Evolutionary conservation across 2,329 filamentous ascomycete species (phyloP).

Genomic region (Camptophora hylomeconis): DNA sequence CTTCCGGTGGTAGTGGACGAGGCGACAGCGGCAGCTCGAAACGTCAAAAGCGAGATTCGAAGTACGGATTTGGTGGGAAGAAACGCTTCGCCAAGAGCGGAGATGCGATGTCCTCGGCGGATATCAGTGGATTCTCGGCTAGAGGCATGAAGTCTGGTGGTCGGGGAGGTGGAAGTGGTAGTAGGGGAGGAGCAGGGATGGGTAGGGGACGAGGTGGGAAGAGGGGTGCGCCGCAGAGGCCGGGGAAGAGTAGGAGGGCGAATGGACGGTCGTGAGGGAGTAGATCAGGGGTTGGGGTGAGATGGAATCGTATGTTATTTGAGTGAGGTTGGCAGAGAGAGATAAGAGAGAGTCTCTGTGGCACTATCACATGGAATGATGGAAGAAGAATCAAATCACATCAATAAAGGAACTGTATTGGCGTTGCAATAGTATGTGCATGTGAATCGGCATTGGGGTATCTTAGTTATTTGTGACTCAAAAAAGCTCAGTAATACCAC

Average conservation of each 20-base stretch:
- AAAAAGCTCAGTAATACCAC: no score
- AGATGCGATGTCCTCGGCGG: slow-evolving; percentile 69
- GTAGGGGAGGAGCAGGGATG: no score
- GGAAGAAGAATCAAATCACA: no score
- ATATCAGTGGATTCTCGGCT: slow-evolving; percentile 65
- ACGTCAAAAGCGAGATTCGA: slow-evolving; percentile 85
- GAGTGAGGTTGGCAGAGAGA: no score
- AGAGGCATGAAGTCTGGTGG: slow-evolving; percentile 88
- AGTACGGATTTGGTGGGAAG: slow-evolving; percentile 93
- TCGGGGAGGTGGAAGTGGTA: slow-evolving; percentile 15
- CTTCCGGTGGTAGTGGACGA: slow-evolving; percentile 22
- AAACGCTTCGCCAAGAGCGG: slow-evolving; percentile 85
- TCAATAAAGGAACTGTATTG: no score
- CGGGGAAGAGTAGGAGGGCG: slow-evolving; percentile 38
- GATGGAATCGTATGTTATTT: no score
- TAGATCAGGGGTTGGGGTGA: not conserved
- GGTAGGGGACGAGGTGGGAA: no score
- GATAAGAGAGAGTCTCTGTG: no score
- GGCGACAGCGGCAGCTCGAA: slow-evolving; percentile 42
- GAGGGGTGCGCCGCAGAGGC: slow-evolving; percentile 28
- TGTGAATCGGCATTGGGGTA: no score
- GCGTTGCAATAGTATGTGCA: no score
- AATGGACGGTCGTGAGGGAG: slow-evolving; percentile 14
- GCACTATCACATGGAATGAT: no score
- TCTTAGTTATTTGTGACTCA: no score